Base-by-base conservation (phyloP, 345 rosid genomes). In the Pistacia integerrima region DNA sequence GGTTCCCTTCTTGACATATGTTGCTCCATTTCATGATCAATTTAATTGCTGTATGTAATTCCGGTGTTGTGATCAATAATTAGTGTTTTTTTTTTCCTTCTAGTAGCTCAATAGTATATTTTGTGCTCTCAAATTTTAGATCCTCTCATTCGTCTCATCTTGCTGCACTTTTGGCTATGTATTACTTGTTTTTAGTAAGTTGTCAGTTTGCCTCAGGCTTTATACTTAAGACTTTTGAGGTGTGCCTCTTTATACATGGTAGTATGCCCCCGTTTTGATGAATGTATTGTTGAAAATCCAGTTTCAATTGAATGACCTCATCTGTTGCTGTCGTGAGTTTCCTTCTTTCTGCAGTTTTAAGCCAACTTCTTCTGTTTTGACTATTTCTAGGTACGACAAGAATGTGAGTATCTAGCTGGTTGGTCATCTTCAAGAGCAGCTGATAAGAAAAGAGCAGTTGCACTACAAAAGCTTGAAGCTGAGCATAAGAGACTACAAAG, bases 331-430 rank as follows among this genome's bases (percentile, higher is more conserved):
- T 20, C 8, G 7, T 22, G 30, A 48, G 28, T 62, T 61, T 61
- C 46, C 49, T 25, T 36, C 63, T 59, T 44, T 22, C 2, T 72
- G 16, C 5, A 54, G 33, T 62, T 54, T 63, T 12, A 10, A n/a
- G 36, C 59, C 59, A 11, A 63, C 49, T 17, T 56, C 49, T 60
- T 49, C 57, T 63, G 2, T 36, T 30, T 17, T 71, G 57, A 52
- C 46, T 18, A 28, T 35, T 70, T 76, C 66, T 80, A 95, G 99
- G 94, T 93, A 60, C 96, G 94, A 49, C 79, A 81, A 82, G 92
- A 95, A 83, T 92, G 97, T 77, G 82, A 88, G 73, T 85, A 90
- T 82, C 75, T 92, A 55, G 88, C 93, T 51, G 99, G 98, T 81
- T 71, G 84, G 82, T 81, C 74, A 67, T 84, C 86, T 33, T 75